Base-by-base conservation (phyloP, 163 green algal species). In the Scenedesmus sp. region DNA sequence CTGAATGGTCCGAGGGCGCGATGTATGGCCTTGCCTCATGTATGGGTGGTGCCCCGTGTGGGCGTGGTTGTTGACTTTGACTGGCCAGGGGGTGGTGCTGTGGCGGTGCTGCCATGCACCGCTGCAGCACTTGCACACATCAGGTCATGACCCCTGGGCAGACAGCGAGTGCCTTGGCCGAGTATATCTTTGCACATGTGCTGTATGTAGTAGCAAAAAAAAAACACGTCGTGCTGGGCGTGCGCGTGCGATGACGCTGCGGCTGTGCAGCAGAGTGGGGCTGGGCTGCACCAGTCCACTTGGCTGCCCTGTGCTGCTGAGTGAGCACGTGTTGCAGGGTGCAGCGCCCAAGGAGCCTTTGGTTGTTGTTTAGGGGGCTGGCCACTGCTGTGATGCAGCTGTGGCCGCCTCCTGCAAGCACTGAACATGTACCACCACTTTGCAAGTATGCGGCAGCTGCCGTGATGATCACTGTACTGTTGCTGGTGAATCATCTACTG, bases 111-210 rank as follows among this genome's bases (percentile, higher is more conserved):
- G 0, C 70, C 23, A 79, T 52, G 23, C 3, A 4, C 70, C 10
- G 70, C 23, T 6, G 15, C 70, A 79, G 70, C 70, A 79, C 15
- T 46, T 46, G 34, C 34, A 79, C 23, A 52, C 70, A 79, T 15
- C 70, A 79, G 46, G 70, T 79, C 70, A 79, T 46, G 70, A 79
- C 70, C 70, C 13, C 46, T 26, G 59, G 70, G 16, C 20, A 18
- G 46, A 52, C 23, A 52, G 70, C 23, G 70, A 79, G 70, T 79
- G 70, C 70, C 70, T 52, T 79, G 16, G 66, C 59, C 6, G 23
- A 79, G 70, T 79, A 79, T 79, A 79, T 79, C 70, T 79, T 79
- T 79, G 70, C 70, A 79, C 70, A 52, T 79, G 70, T 79, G 6
- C 1, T 79, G 70, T 79, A 79, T 52, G 70, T 46, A 79, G 70